A percentile compares a stretch with the other conserved stretches of the same genome.
Conservation (phyloP, 768 basidiomycete genomes). For the Crassisporium funariophilum region DNA sequence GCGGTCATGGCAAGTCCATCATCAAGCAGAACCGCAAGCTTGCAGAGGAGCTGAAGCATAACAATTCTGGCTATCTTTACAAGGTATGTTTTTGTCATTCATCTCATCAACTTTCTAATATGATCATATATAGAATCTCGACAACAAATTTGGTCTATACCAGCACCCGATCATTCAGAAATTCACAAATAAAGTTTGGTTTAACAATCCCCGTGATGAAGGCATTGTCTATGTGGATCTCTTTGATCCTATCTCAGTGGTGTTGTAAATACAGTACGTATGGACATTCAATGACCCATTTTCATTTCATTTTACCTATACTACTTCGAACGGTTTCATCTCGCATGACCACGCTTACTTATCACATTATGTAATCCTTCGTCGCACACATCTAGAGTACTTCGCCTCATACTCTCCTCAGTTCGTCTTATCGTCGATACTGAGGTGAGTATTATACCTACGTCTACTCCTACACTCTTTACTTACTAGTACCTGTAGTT, state of each 20-base stretch:
- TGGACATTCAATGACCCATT: no score
- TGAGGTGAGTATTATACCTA: no score
- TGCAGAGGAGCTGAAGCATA: conserved; percentile 21
- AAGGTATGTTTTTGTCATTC: conserved; percentile 14
- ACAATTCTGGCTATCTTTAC: conserved; percentile 13
- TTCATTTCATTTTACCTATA: no score
- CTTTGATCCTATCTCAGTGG: conserved; percentile 24
- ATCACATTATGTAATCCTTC: no score
- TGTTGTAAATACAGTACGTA: no score
- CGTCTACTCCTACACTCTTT: no score
- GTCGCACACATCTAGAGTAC: no score
- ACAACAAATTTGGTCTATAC: conserved; percentile 20
- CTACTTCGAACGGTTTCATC: no score
- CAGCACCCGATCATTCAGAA: conserved; percentile 26
- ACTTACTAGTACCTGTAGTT: no score
- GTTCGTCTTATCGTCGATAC: no score
- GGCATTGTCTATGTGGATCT: conserved; percentile 21
- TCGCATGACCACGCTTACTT: no score
- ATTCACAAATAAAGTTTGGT: conserved; percentile 26
- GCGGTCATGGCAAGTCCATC: conserved; percentile 16
- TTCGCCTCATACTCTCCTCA: no score
- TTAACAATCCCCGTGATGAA: conserved; percentile 25
- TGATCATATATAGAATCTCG: not conserved
- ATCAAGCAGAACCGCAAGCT: conserved; percentile 19
- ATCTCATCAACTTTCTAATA: not conserved